Percentiles rank a stretch among this genome's conserved stretches.
These are phyloP conservation scores for Penicillium sp. DNA, from an alignment of 2,329 filamentous ascomycete genomes.

Conservation along the genomic window DNA sequence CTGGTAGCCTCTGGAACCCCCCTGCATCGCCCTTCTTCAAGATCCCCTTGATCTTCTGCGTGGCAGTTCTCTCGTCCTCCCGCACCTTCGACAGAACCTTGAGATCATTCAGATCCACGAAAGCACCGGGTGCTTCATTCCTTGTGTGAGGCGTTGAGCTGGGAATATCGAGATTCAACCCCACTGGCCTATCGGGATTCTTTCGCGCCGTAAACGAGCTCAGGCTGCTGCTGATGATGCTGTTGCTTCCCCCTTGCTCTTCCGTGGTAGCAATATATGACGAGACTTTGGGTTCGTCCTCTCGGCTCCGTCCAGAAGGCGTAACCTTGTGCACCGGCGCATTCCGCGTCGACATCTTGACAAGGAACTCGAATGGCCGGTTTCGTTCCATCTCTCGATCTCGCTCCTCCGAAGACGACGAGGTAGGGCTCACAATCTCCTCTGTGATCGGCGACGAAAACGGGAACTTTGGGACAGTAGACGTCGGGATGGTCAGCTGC, in stretches of 20 bases:
- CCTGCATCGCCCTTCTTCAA: constrained; percentile 28
- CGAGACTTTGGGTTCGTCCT: constrained; percentile 23
- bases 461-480: constrained; percentile 42
- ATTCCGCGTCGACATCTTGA: constrained; percentile 30
- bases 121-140: constrained; percentile 24
- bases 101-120: constrained; percentile 46
- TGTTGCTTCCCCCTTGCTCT: neutral
- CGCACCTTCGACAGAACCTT: constrained; percentile 40
- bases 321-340: constrained; percentile 16
- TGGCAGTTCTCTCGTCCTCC: constrained; percentile 35
- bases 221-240: neutral
- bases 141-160: constrained; percentile 21
- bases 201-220: constrained; percentile 21
- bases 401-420: constrained; percentile 38
- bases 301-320: constrained; percentile 7
- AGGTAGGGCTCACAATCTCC: constrained; percentile 45
- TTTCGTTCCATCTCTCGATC: constrained; percentile 32
- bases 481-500: constrained; percentile 34
- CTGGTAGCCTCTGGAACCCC: constrained; percentile 29
- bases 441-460: constrained; percentile 51
- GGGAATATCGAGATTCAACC: constrained; percentile 49
- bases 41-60: constrained; percentile 28
- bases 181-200: constrained; percentile 38
- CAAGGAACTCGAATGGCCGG: constrained; percentile 38
- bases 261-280: neutral